Evolutionary conservation across 306 rosid species (phyloP).

Genomic region (Chamaecrista fasciculata): DNA sequence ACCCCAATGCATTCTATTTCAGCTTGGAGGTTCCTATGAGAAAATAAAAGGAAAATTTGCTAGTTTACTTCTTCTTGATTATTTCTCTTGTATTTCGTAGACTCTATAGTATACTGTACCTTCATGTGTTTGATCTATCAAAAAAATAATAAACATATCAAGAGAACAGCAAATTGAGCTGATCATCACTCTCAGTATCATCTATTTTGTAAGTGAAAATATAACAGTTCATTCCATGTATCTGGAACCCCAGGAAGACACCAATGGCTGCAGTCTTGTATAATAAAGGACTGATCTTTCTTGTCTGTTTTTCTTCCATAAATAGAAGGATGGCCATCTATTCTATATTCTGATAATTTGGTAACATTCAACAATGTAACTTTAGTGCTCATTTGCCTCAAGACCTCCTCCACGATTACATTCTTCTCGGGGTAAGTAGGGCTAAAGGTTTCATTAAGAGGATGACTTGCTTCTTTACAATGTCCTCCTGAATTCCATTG

Average conservation of each 20-base stretch:
- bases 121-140: no score
- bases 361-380: constrained; percentile 70
- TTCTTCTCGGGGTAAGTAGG: constrained; percentile 45
- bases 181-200: background rate
- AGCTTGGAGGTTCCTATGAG: constrained; percentile 66
- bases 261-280: constrained; percentile 97
- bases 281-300: constrained; percentile 22
- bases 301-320: constrained; percentile 56
- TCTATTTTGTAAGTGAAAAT: constrained; percentile 56
- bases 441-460: constrained; percentile 42
- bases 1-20: constrained; percentile 68
- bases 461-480: constrained; percentile 57
- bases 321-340: constrained; percentile 76
- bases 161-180: constrained; percentile 4
- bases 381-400: constrained; percentile 66
- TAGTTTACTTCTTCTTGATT: background rate
- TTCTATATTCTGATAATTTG: constrained; percentile 57
- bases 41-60: background rate
- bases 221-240: constrained; percentile 72
- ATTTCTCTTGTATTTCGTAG: background rate
- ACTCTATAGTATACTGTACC: background rate
- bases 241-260: constrained; percentile 95
- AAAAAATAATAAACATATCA: no score
- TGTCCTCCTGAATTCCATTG: constrained; percentile 90
- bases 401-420: constrained; percentile 51